phyloP scores from a whole-genome alignment of 495 filamentous ascomycete species.

The Pseudevernia furfuracea region DNA sequence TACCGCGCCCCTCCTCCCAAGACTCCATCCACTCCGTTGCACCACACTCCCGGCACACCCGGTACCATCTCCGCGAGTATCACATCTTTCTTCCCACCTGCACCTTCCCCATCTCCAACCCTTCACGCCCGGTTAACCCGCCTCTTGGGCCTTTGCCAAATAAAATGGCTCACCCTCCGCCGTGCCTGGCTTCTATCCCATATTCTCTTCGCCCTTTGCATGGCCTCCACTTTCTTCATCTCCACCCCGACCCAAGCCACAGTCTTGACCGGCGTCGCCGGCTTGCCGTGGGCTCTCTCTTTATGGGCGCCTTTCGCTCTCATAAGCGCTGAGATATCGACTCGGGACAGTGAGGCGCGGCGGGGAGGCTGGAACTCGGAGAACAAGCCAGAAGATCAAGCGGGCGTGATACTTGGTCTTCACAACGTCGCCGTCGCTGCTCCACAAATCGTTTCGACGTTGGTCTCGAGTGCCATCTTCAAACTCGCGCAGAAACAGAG shows the following conservation, averaged over 20 bases:
- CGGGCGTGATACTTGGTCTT: constrained; percentile 80
- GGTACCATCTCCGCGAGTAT: constrained; percentile 18
- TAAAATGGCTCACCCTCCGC: constrained; percentile 74
- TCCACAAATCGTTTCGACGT: constrained; percentile 79
- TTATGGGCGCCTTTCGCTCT: constrained; percentile 90
- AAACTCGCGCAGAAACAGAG: constrained; percentile 72
- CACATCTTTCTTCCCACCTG: constrained; percentile 15
- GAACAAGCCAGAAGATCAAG: constrained; percentile 52
- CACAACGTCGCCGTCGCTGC: constrained; percentile 87
- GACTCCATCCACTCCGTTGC: constrained; percentile 18
- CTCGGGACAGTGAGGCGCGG: constrained; percentile 55
- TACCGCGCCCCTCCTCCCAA: constrained; percentile 36
- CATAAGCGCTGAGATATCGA: constrained; percentile 77
- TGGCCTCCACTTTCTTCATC: constrained; percentile 76
- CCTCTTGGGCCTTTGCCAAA: constrained; percentile 52
- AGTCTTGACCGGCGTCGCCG: constrained; percentile 65
- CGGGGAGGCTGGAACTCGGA: constrained; percentile 3
- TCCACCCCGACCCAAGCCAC: constrained; percentile 57
- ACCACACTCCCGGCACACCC: constrained; percentile 15
- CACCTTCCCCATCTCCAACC: constrained; percentile 11
- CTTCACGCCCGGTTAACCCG: constrained; percentile 26
- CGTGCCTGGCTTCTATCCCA: constrained; percentile 79
- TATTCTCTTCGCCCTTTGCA: constrained; percentile 65
- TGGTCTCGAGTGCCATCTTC: constrained; percentile 76
- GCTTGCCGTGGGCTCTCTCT: constrained; percentile 81